phyloP scores from a whole-genome alignment of 306 rosid species.

The Lathyrus tuberosus region DNA sequence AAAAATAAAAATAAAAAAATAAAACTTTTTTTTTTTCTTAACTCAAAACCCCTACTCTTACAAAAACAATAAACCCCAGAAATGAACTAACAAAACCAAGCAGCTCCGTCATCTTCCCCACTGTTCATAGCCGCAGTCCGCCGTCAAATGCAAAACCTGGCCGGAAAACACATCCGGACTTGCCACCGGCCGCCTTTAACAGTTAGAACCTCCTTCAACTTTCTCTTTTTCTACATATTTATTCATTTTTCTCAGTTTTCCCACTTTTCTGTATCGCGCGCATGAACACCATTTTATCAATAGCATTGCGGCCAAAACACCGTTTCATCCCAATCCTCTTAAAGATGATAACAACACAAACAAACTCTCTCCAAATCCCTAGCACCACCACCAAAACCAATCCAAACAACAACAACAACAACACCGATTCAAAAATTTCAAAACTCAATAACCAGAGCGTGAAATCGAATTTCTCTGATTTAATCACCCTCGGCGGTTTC shows the following conservation, averaged over 20 bases:
- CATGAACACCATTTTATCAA: not conserved
- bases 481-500: constrained; percentile 58
- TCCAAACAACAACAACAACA: too few species aligned
- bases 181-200: not conserved
- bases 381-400: too few species aligned
- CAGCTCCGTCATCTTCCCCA: too few species aligned
- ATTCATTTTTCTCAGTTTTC: not conserved
- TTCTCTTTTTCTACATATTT: not conserved
- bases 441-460: constrained; percentile 34
- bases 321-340: not conserved
- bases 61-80: too few species aligned
- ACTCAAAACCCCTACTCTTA: too few species aligned
- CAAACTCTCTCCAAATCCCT: not conserved
- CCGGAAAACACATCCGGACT: not conserved
- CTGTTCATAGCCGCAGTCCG: too few species aligned
- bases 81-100: too few species aligned
- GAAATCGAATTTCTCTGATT: constrained; percentile 51
- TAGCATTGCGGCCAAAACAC: not conserved
- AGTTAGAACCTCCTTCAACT: not conserved
- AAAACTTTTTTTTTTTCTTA: too few species aligned
- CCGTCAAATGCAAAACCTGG: too few species aligned
- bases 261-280: not conserved
- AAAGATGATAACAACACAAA: not conserved
- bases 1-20: too few species aligned
- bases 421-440: too few species aligned